Evolutionary conservation across 805 yeast genomes (phyloP).

Genomic region (Henningerozyma blattae): DNA sequence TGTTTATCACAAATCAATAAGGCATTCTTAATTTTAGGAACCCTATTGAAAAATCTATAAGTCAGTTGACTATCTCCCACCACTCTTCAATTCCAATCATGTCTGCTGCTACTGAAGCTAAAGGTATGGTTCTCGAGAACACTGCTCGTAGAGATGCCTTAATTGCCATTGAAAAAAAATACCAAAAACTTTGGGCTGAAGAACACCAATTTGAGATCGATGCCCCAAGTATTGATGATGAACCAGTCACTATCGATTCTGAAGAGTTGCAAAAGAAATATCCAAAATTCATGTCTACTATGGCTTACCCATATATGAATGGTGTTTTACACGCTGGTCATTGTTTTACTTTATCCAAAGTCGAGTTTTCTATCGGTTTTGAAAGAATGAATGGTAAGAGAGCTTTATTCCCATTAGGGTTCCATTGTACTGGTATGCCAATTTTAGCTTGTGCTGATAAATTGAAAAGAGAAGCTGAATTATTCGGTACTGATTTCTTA

Average conservation of each 20-base stretch:
- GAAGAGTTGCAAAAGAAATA: conserved; percentile 66
- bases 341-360: conserved; percentile 87
- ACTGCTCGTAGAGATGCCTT: conserved; percentile 93
- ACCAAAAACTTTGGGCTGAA: conserved; percentile 78
- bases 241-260: conserved; percentile 36
- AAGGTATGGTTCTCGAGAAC: conserved; percentile 33
- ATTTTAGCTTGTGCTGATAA: conserved; percentile 93
- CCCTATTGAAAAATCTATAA: no score
- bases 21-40: no score
- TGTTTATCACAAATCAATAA: no score
- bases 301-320: conserved; percentile 99
- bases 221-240: conserved; percentile 71
- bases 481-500: conserved; percentile 73
- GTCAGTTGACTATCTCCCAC: background rate
- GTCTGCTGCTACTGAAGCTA: conserved; percentile 21
- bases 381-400: conserved; percentile 91
- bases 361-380: conserved; percentile 83
- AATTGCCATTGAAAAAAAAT: conserved; percentile 77
- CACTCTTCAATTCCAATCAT: background rate
- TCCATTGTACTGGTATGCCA: conserved; percentile 99
- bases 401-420: conserved; percentile 90
- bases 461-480: conserved; percentile 81
- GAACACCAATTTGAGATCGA: conserved; percentile 78
- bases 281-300: conserved; percentile 83
- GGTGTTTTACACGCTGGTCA: conserved; percentile 98